Conservation (phyloP, 768 basidiomycete species). For the Mycena vitilis region DNA sequence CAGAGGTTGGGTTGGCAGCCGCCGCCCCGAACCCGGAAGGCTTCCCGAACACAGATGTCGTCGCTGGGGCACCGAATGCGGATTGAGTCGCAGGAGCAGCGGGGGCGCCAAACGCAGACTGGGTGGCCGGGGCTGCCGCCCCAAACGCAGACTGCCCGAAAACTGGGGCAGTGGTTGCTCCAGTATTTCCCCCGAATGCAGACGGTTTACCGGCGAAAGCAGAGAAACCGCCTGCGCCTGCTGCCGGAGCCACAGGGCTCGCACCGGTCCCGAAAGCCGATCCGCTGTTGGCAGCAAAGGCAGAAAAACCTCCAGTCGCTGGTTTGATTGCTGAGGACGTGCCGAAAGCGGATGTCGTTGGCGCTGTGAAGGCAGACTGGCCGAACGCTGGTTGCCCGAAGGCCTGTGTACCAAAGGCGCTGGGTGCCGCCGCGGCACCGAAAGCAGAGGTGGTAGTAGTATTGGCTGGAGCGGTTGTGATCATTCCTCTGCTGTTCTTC, state of each 20-base stretch:
- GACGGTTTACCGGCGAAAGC: slow-evolving; percentile 33
- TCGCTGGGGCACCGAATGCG: slow-evolving; percentile 34
- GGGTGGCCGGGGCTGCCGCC: slow-evolving; percentile 28
- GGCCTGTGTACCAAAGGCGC: slow-evolving; percentile 37
- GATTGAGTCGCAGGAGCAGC: slow-evolving; percentile 37
- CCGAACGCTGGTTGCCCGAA: slow-evolving; percentile 50
- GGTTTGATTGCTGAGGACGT: slow-evolving; percentile 31
- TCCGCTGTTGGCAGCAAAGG: slow-evolving; percentile 30
- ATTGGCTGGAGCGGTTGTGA: neutral
- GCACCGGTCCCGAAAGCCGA: slow-evolving; percentile 33
- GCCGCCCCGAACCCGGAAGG: slow-evolving; percentile 17
- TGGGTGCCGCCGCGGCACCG: slow-evolving; percentile 45
- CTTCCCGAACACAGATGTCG: slow-evolving; percentile 23
- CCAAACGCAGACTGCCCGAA: slow-evolving; percentile 42
- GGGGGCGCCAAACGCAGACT: slow-evolving; percentile 50
- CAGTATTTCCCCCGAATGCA: slow-evolving; percentile 31
- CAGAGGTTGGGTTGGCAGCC: slow-evolving; percentile 10
- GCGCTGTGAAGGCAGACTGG: slow-evolving; percentile 38
- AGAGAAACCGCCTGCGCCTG: slow-evolving; percentile 37
- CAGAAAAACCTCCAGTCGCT: slow-evolving; percentile 27
- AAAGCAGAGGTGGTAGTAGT: slow-evolving; percentile 49
- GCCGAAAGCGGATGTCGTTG: slow-evolving; percentile 19
- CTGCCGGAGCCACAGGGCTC: slow-evolving; percentile 41
- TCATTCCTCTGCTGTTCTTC: slow-evolving; percentile 48
- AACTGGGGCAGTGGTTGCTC: slow-evolving; percentile 38